Conservation (phyloP, 352 stramenopile genomes). For the Globisporangium middletonii region DNA sequence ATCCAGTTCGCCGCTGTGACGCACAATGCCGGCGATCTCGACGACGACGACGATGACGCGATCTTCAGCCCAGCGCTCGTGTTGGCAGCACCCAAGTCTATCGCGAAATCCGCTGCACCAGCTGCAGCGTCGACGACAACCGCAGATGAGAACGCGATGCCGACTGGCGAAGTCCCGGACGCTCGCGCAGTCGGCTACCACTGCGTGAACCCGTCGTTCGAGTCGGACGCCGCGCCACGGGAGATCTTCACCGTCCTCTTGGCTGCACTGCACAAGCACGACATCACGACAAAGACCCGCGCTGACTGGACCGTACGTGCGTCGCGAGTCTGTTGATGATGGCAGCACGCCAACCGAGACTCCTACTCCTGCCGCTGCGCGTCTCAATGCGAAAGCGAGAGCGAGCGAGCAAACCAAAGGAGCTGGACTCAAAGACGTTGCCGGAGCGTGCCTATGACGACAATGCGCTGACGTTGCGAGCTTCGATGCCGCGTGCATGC, state of each 20-base stretch:
- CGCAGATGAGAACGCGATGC: slow-evolving; percentile 14
- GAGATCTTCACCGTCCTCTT: slow-evolving; percentile 53
- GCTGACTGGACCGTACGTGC: slow-evolving; percentile 57
- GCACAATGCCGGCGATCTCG: slow-evolving; percentile 9
- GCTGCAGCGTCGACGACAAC: background rate
- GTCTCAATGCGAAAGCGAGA: background rate
- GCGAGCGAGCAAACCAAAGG: background rate
- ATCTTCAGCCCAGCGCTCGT: background rate
- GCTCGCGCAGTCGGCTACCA: slow-evolving; percentile 40
- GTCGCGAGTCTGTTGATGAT: slow-evolving; percentile 10
- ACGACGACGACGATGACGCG: slow-evolving; percentile 26
- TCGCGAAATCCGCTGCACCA: background rate
- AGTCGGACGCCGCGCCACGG: slow-evolving; percentile 40
- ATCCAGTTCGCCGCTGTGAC: slow-evolving; percentile 13
- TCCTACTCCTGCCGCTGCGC: background rate
- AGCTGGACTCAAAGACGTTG: no score
- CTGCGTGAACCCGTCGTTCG: slow-evolving; percentile 70
- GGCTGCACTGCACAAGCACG: slow-evolving; percentile 29
- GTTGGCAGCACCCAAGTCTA: background rate
- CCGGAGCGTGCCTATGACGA: slow-evolving; percentile 13
- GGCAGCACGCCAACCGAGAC: slow-evolving; percentile 7
- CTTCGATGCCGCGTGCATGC: no score
- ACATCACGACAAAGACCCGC: slow-evolving; percentile 46
- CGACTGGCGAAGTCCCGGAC: slow-evolving; percentile 47
- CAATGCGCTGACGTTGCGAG: slow-evolving; percentile 3